phyloP scores from a whole-genome alignment of 2,329 filamentous ascomycete species.

The Sporothrix luriei region DNA sequence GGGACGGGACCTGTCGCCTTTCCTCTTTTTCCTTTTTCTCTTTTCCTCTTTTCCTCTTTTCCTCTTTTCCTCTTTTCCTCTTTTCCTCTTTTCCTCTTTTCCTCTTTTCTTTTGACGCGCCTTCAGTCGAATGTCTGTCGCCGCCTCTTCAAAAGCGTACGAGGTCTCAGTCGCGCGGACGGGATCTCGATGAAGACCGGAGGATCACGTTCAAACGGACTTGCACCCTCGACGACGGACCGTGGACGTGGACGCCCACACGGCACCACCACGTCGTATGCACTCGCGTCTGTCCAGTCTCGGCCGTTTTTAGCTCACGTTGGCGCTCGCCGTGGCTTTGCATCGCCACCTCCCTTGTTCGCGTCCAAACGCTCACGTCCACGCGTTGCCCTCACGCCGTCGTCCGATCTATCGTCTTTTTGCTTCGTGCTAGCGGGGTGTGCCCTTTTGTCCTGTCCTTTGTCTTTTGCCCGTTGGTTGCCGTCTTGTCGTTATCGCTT shows the following conservation, averaged over 20 bases:
- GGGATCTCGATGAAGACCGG: conserved; percentile 12
- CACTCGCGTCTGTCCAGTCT: conserved; percentile 18
- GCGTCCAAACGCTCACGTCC: background rate
- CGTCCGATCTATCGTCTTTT: background rate
- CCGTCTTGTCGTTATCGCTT: background rate
- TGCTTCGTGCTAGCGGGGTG: conserved; percentile 18
- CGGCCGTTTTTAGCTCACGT: background rate
- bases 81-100: too few relatives aligned
- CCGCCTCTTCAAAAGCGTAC: too few relatives aligned
- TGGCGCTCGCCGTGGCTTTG: background rate
- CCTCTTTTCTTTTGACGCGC: too few relatives aligned
- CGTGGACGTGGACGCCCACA: background rate
- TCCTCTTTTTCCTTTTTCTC: too few relatives aligned
- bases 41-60: too few relatives aligned
- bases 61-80: too few relatives aligned
- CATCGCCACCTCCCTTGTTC: conserved; percentile 12
- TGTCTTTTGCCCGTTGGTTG: too few relatives aligned
- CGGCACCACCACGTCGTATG: background rate
- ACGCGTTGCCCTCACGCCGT: background rate
- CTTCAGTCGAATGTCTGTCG: too few relatives aligned
- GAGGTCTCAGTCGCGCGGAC: background rate
- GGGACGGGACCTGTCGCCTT: background rate
- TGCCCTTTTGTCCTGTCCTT: background rate
- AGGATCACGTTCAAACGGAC: too few relatives aligned
- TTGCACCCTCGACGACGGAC: too few relatives aligned